Conservation (phyloP, 2,329 filamentous ascomycete genomes). For the Nannizziopsis arthrosporioides region DNA sequence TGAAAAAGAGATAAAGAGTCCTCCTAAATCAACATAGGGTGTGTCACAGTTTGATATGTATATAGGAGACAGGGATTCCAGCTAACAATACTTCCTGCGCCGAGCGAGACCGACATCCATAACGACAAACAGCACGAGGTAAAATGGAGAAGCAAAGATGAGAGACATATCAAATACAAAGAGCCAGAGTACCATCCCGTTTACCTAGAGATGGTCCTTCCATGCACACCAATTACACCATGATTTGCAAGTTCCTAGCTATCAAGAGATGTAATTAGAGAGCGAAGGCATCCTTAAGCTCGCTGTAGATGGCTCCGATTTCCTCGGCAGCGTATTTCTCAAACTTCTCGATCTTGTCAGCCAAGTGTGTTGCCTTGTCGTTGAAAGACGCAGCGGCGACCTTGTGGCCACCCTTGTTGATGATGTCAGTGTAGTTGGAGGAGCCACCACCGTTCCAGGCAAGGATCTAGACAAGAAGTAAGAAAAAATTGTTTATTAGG, state of each 20-base stretch:
- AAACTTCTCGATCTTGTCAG: slow-evolving; percentile 39
- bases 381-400: slow-evolving; percentile 29
- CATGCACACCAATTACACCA: slow-evolving; percentile 7
- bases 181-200: too few relatives aligned
- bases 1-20: slow-evolving; percentile 4
- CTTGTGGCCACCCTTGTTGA: slow-evolving; percentile 61
- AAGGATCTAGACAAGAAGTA: slow-evolving; percentile 48
- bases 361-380: slow-evolving; percentile 31
- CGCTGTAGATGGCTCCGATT: slow-evolving; percentile 39
- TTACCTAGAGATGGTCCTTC: not conserved
- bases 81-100: slow-evolving; percentile 8
- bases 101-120: not conserved
- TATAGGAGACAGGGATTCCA: slow-evolving; percentile 9
- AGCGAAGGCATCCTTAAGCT: slow-evolving; percentile 31
- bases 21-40: slow-evolving; percentile 10
- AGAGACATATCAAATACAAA: not conserved
- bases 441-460: slow-evolving; percentile 98
- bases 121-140: not conserved
- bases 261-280: slow-evolving; percentile 24
- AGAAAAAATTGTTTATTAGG: slow-evolving; percentile 8
- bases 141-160: not conserved
- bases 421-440: slow-evolving; percentile 77
- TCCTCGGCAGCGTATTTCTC: slow-evolving; percentile 34
- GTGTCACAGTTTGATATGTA: slow-evolving; percentile 9
- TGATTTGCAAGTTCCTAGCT: slow-evolving; percentile 3